Conservation (phyloP, 129 eudicot genomes). For the Solidago caesia region DNA sequence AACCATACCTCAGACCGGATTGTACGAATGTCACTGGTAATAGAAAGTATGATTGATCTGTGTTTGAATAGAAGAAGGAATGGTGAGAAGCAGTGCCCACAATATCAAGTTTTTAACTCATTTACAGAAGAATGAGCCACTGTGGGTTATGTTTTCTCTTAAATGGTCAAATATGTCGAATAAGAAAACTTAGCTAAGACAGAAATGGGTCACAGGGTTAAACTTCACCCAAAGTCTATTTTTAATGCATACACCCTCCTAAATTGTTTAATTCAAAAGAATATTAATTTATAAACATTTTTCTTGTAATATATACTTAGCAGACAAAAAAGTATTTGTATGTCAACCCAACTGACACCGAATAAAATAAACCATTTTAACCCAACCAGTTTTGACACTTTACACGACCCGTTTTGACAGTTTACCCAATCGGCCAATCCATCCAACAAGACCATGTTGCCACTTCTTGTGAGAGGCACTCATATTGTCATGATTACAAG, state of each 20-base stretch:
- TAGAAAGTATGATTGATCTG: conserved; percentile 86
- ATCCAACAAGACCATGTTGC: not conserved
- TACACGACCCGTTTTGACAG: not conserved
- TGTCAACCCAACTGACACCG: not conserved
- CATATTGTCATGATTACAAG: not conserved
- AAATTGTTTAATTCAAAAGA: not conserved
- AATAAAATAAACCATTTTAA: not conserved
- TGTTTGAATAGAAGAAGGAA: conserved; percentile 5
- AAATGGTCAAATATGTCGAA: not conserved
- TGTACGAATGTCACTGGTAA: conserved; percentile 94
- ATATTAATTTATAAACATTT: not conserved
- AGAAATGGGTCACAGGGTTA: not conserved
- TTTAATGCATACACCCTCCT: not conserved
- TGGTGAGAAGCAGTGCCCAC: conserved; percentile 13
- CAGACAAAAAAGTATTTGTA: not conserved
- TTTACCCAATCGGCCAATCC: not conserved
- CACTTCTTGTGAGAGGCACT: not conserved
- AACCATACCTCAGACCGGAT: conserved; percentile 78
- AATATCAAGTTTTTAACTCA: not conserved
- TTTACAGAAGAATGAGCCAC: not conserved
- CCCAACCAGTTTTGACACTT: not conserved
- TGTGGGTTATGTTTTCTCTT: not conserved
- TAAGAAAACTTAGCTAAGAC: not conserved
- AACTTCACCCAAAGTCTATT: not conserved
- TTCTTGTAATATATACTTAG: not conserved